Percentiles rank a stretch among this genome's conserved stretches.
Evolutionary conservation across 306 rosid genomes (phyloP).

Genomic region (Corylus heterophylla): DNA sequence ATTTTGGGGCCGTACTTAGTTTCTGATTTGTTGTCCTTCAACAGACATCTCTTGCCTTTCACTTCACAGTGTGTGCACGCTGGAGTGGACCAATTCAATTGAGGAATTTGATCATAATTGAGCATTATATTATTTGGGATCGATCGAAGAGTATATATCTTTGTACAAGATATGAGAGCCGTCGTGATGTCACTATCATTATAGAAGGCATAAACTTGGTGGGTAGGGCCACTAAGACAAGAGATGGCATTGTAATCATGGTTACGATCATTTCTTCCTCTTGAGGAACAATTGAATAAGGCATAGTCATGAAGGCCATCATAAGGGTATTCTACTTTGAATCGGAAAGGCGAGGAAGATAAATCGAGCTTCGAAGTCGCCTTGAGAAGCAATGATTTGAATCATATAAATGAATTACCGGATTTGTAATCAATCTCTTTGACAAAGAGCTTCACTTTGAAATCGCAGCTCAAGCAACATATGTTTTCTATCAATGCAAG

Average conservation of each 20-base stretch:
- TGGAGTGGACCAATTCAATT: background rate
- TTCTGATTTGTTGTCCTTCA: conserved; percentile 15
- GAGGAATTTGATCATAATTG: background rate
- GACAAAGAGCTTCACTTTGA: background rate
- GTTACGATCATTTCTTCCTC: background rate
- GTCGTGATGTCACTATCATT: too few relatives aligned
- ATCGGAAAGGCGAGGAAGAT: background rate
- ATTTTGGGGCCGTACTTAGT: conserved; percentile 2
- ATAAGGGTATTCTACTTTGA: too few relatives aligned
- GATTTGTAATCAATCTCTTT: background rate
- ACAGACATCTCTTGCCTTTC: conserved; percentile 22
- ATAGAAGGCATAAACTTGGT: background rate
- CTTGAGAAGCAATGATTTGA: background rate
- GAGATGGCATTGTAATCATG: background rate
- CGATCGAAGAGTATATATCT: accelerated
- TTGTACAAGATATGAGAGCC: too few relatives aligned
- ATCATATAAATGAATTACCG: background rate
- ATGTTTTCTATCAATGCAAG: background rate
- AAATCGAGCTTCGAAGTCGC: background rate
- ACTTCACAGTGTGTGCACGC: background rate
- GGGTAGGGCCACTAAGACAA: background rate
- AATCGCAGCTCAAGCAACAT: background rate
- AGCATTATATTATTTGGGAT: background rate
- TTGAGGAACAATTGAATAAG: background rate
- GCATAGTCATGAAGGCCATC: background rate